Conservation (phyloP, 169 alveolate genomes). For the Babesia sp. region DNA sequence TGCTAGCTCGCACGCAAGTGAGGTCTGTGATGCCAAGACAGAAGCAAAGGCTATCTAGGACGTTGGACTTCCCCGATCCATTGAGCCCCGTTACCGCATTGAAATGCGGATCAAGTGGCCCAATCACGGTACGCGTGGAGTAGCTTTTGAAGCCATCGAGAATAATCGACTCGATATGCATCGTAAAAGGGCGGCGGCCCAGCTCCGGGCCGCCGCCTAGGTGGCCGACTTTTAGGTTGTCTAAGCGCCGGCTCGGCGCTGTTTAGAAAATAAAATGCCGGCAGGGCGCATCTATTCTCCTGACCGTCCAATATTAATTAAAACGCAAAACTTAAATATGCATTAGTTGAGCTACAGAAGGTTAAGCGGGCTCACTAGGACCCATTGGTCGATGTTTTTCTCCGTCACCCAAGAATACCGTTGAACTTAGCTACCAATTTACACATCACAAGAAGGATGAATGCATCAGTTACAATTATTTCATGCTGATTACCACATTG, state of each 20-base stretch:
- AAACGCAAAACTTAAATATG: no score
- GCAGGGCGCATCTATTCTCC: no score
- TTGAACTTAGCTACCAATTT: no score
- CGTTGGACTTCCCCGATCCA: slow-evolving; percentile 99
- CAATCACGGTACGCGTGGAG: slow-evolving; percentile 88
- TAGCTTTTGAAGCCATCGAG: slow-evolving; percentile 96
- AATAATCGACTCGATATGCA: slow-evolving; percentile 93
- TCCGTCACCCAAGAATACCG: no score
- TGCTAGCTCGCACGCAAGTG: slow-evolving; percentile 89
- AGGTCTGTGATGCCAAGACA: slow-evolving; percentile 91
- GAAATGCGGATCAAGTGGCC: slow-evolving; percentile 94
- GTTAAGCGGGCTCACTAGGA: no score
- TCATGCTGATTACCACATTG: no score
- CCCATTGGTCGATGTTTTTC: no score
- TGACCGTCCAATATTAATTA: no score
- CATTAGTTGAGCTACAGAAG: no score
- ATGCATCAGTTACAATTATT: no score
- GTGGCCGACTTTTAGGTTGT: background rate
- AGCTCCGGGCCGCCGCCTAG: background rate
- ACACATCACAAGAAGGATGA: no score
- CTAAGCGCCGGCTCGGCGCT: background rate
- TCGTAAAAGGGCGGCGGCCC: slow-evolving; percentile 46
- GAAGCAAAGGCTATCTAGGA: slow-evolving; percentile 97
- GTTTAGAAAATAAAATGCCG: background rate
- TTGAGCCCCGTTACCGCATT: slow-evolving; percentile 99